A percentile compares a stretch with the other conserved stretches of the same genome.
Evolutionary conservation across 768 basidiomycete species (phyloP).

Genomic region (Mycena galericulata): DNA sequence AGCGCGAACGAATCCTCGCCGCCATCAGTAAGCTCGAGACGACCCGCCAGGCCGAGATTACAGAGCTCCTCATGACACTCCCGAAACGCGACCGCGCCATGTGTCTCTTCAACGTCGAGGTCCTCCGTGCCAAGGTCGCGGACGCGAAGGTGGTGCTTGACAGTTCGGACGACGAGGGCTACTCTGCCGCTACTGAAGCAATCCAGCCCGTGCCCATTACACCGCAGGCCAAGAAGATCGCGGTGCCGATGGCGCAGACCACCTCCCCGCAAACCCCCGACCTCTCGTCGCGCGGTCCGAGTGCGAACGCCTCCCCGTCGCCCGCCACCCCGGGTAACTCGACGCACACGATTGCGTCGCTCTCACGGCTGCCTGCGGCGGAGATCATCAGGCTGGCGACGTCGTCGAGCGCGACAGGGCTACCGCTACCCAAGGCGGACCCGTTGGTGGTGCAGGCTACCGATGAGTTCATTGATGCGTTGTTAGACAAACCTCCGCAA

Average conservation of each 20-base stretch:
- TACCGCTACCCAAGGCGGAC: conserved; percentile 79
- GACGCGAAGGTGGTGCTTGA: conserved; percentile 89
- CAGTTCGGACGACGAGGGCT: conserved; percentile 71
- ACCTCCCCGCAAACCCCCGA: conserved; percentile 81
- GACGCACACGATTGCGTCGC: conserved; percentile 73
- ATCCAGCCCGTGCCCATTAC: conserved; percentile 59
- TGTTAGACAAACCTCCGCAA: conserved; percentile 65
- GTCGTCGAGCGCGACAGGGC: conserved; percentile 58
- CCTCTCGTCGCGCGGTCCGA: conserved; percentile 78
- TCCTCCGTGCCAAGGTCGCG: conserved; percentile 79
- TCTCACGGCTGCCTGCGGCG: conserved; percentile 79
- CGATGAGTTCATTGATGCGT: conserved; percentile 76
- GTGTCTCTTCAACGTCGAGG: conserved; percentile 90
- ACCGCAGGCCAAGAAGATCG: conserved; percentile 71
- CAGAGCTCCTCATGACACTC: conserved; percentile 85
- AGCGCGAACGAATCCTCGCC: conserved; percentile 78
- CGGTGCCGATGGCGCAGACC: conserved; percentile 47
- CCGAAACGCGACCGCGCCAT: conserved; percentile 91
- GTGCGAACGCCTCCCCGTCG: conserved; percentile 76
- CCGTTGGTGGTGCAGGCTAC: conserved; percentile 75
- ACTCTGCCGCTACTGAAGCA: conserved; percentile 43
- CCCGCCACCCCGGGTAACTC: conserved; percentile 68
- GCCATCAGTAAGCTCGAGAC: conserved; percentile 77
- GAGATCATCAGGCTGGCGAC: conserved; percentile 80
- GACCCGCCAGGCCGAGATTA: conserved; percentile 70